Evolutionary conservation across 805 yeast genomes (phyloP), one percentile per base, ranked within the genome.

Genomic region (Myxozyma vanderwaltii): DNA sequence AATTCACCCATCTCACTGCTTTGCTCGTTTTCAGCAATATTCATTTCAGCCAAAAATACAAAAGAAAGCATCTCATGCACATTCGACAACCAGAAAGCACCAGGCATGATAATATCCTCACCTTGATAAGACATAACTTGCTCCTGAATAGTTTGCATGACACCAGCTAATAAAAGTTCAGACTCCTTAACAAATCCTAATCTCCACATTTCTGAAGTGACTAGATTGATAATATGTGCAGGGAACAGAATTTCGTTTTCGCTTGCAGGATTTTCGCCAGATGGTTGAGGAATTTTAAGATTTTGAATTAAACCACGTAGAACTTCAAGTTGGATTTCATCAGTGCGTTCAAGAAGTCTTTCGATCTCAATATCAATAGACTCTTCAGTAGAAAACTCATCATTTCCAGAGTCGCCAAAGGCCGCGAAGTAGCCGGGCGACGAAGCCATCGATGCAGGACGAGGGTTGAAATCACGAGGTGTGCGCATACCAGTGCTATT

Each of bases 191-290:
- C 90, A 69, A 91, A 81, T 1, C 98, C 98, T 49, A 92, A 79
- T 75, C 98, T 83, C 99, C 99, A 94, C 98, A 94, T 91, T 74
- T 94, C 99, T 69, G 95, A 86, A 64, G 92, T 79, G 35, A 92
- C 86, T 65, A 94, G 87, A 69, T 94, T 92, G 69, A 94, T 85
- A 65, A 94, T 89, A 78, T 97, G 85, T 1, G 97, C 94, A 27
- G 99, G 99, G 84, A 91, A 94, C 55, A 94, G 79, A 10, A 92
- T 96, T 72, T 94, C 98, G 70, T 91, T 90, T 71, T 89, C 82
- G 15, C 91, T 85, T 64, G 90, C 78, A 68, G 86, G 89, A 48
- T 89, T 86, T 45, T 94, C 91, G 49, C 88, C 89, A 61, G 90
- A 88, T 23, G 96, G 86, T 39, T 86, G 83, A 46, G 98, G 97